Evolutionary conservation across 169 alveolate genomes (phyloP).

Genomic region (Plasmodium yoelii): DNA sequence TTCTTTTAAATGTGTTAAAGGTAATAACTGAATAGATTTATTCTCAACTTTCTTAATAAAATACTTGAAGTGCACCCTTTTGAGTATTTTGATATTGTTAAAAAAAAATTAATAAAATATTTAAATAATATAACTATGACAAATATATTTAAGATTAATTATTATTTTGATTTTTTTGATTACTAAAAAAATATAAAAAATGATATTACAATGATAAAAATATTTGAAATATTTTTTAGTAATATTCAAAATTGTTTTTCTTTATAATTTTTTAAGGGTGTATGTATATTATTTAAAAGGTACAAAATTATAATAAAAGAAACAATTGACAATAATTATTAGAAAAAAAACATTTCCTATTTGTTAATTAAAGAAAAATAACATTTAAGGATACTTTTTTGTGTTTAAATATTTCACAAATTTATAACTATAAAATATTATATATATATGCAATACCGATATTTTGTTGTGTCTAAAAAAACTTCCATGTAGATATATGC

Average conservation of each 20-base stretch:
- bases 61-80: constrained; percentile 20
- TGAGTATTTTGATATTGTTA: constrained; percentile 20
- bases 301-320: neutral
- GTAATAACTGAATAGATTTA: constrained; percentile 37
- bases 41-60: constrained; percentile 17
- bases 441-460: neutral
- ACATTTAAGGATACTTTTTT: neutral
- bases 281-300: constrained; percentile 2
- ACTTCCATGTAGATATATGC: constrained; percentile 10
- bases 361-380: constrained; percentile 3
- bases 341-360: neutral
- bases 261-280: neutral
- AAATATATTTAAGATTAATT: constrained; percentile 13
- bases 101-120: constrained; percentile 3
- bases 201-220: neutral
- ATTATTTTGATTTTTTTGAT: constrained; percentile 3
- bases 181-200: constrained; percentile 8
- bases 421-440: neutral
- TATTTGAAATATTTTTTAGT: constrained; percentile 1
- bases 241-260: neutral
- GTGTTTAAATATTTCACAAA: constrained; percentile 10
- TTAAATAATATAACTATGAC: constrained; percentile 15
- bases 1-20: constrained; percentile 9
- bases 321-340: constrained; percentile 19
- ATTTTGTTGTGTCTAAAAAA: neutral